Percentiles rank a stretch among this genome's conserved stretches.
Evolutionary conservation across 768 basidiomycete species (phyloP).

Genomic region (Rhizopogon roseolus): DNA sequence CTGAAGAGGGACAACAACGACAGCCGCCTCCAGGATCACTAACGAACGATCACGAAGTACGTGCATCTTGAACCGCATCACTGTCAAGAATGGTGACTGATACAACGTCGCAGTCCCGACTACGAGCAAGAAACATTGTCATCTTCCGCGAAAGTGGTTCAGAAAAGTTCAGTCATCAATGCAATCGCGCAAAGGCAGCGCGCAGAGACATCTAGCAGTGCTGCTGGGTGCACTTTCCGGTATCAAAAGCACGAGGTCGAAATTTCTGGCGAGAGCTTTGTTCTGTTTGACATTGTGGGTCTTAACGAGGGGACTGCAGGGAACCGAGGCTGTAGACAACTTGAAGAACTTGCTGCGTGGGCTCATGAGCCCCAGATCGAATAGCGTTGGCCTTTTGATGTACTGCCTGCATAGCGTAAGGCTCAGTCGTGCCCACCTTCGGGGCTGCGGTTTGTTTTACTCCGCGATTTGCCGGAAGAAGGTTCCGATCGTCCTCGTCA

Average conservation of each 20-base stretch:
- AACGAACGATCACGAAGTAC: neutral
- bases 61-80: neutral
- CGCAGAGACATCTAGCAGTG: constrained; percentile 28
- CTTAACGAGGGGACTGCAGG: constrained; percentile 31
- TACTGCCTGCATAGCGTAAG: constrained; percentile 24
- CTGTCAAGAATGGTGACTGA: no score
- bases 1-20: neutral
- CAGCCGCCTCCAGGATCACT: neutral
- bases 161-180: constrained; percentile 29
- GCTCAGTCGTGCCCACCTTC: constrained; percentile 19
- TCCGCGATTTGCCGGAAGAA: constrained; percentile 29
- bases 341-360: constrained; percentile 20
- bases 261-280: constrained; percentile 19
- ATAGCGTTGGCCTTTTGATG: constrained; percentile 21
- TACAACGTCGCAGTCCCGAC: neutral
- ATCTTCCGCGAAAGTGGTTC: constrained; percentile 20
- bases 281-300: constrained; percentile 35
- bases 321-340: constrained; percentile 23
- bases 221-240: constrained; percentile 30
- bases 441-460: constrained; percentile 34
- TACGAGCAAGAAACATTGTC: constrained; percentile 7
- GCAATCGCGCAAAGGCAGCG: constrained; percentile 18
- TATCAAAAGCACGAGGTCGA: constrained; percentile 22
- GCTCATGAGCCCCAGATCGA: constrained; percentile 13
- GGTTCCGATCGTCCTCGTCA: constrained; percentile 31